Conservation (phyloP, 306 rosid species). For the Rosa multiflora region DNA sequence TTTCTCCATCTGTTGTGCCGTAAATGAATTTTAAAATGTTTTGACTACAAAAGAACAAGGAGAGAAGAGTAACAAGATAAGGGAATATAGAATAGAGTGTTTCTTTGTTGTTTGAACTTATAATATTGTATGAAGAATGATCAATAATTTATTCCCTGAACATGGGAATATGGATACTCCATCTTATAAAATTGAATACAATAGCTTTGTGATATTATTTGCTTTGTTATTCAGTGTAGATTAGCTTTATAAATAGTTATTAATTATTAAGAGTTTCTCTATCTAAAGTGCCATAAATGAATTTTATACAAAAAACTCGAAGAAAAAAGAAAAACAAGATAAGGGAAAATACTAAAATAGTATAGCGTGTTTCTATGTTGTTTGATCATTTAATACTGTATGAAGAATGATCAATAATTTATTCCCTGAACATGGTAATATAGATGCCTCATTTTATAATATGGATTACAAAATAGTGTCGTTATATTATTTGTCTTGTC, state of each 20-base stretch:
- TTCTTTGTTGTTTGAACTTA: neutral
- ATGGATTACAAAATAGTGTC: conserved; percentile 10
- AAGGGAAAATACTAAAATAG: conserved; percentile 1
- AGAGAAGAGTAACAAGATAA: neutral
- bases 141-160: neutral
- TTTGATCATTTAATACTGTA: neutral
- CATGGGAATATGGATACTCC: neutral
- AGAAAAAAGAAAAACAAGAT: neutral
- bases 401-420: neutral
- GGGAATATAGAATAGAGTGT: neutral
- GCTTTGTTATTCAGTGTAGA: conserved; percentile 51
- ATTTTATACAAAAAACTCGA: neutral
- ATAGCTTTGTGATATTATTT: neutral
- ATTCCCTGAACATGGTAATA: neutral
- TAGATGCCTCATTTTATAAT: neutral
- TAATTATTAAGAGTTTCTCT: conserved; percentile 9
- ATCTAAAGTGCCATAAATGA: conserved; percentile 7
- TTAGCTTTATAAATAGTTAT: conserved; percentile 8
- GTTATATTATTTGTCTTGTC: conserved; percentile 15
- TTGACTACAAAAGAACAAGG: neutral
- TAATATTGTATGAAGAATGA: conserved; percentile 5
- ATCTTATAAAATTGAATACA: conserved; percentile 1
- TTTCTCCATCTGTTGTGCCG: conserved; percentile 9
- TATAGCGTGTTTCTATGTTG: neutral
- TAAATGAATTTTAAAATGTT: conserved; percentile 4